phyloP scores from a whole-genome alignment of 495 filamentous ascomycete species.

The Penicillium cosmopolitanum region DNA sequence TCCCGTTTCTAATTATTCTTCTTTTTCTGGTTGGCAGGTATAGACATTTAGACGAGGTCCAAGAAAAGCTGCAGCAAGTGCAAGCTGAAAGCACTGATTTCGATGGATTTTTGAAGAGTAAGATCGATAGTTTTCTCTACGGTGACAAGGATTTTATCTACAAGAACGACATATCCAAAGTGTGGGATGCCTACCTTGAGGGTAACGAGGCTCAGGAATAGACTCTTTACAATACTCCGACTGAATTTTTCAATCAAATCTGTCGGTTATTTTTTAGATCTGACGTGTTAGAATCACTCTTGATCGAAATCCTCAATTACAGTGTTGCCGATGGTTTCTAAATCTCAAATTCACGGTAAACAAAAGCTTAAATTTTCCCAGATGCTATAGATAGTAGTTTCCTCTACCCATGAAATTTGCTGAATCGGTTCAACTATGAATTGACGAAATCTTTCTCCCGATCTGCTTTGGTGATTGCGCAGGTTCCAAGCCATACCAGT shows the following conservation, averaged over 20 bases:
- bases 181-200: constrained; percentile 36
- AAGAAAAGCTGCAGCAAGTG: constrained; percentile 24
- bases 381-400: too few relatives aligned
- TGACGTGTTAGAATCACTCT: too few relatives aligned
- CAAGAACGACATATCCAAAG: constrained; percentile 45
- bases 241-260: too few relatives aligned
- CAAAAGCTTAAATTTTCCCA: too few relatives aligned
- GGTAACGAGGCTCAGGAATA: not conserved
- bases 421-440: too few relatives aligned
- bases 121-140: constrained; percentile 31
- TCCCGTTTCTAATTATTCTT: not conserved
- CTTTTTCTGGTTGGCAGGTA: constrained; percentile 31
- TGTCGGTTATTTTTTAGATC: too few relatives aligned
- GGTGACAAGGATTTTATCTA: constrained; percentile 47
- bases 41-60: constrained; percentile 34
- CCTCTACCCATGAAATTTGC: too few relatives aligned
- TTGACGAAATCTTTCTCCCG: not conserved
- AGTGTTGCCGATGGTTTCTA: too few relatives aligned
- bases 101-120: constrained; percentile 36
- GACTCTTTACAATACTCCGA: too few relatives aligned
- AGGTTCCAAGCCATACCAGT: constrained; percentile 25
- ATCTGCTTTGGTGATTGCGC: constrained; percentile 21
- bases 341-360: too few relatives aligned
- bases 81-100: constrained; percentile 26
- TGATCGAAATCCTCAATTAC: too few relatives aligned